Percentiles rank a stretch among this genome's conserved stretches.
phyloP scores from a whole-genome alignment of 805 yeast genomes.

The Kodamaea kaohsiungensis region DNA sequence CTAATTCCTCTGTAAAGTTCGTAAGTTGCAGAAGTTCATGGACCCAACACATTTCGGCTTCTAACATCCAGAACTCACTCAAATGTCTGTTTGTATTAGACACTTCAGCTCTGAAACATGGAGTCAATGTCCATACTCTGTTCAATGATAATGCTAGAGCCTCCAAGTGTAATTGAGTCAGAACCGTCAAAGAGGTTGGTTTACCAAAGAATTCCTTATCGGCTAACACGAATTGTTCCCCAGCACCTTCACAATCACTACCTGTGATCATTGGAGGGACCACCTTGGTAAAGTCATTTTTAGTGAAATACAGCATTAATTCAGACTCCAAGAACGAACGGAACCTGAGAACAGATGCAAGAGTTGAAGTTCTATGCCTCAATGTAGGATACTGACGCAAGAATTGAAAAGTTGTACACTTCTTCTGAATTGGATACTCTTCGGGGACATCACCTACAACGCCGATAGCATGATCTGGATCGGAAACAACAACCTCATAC shows the following conservation, averaged over 20 bases:
- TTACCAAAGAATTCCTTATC: slow-evolving; percentile 59
- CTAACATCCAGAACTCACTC: slow-evolving; percentile 97
- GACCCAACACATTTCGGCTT: slow-evolving; percentile 80
- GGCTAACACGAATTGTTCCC: slow-evolving; percentile 74
- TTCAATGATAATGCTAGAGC: slow-evolving; percentile 70
- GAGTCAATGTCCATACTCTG: slow-evolving; percentile 85
- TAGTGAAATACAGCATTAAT: slow-evolving; percentile 55
- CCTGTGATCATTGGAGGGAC: slow-evolving; percentile 85
- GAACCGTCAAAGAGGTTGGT: slow-evolving; percentile 77
- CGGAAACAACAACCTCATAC: slow-evolving; percentile 29
- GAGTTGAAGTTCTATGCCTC: slow-evolving; percentile 70
- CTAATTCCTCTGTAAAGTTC: slow-evolving; percentile 66
- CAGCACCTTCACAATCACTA: slow-evolving; percentile 97
- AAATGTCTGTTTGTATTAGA: slow-evolving; percentile 90
- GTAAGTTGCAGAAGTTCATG: slow-evolving; percentile 61
- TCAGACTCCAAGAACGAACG: slow-evolving; percentile 65
- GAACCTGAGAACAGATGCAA: slow-evolving; percentile 67
- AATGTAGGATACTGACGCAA: slow-evolving; percentile 74
- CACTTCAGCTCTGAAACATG: slow-evolving; percentile 92
- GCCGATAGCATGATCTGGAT: slow-evolving; percentile 30
- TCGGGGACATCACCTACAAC: slow-evolving; percentile 61
- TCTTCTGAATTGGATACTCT: slow-evolving; percentile 82
- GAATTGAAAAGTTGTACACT: slow-evolving; percentile 63
- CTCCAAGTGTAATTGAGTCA: slow-evolving; percentile 90
- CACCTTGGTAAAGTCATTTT: slow-evolving; percentile 63